A percentile compares a stretch with the other conserved stretches of the same genome.
Conservation (phyloP, 768 basidiomycete species). For the Lepiota brunneoincarnata region DNA sequence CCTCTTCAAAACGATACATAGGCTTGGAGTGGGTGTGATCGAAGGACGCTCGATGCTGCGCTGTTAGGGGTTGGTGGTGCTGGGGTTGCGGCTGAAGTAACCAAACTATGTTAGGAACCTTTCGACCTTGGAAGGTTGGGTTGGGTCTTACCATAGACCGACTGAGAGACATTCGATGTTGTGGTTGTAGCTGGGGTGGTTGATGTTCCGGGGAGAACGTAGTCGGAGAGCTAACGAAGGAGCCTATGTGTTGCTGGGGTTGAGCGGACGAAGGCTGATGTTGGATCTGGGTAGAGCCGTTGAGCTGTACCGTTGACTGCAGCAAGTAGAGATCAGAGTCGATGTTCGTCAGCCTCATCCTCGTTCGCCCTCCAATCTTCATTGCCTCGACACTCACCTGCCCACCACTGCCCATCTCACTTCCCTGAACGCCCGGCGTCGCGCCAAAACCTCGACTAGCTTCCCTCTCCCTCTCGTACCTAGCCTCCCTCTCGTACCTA, state of each 20-base stretch:
- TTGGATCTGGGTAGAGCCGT: background rate
- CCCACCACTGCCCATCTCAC: background rate
- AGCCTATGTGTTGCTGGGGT: background rate
- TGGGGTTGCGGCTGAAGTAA: background rate
- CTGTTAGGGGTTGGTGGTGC: no score
- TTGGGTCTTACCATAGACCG: background rate
- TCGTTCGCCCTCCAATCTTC: background rate
- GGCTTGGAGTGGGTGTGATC: slow-evolving; percentile 1
- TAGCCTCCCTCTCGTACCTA: background rate
- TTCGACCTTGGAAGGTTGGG: no score
- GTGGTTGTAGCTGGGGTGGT: background rate
- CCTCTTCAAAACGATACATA: slow-evolving; percentile 7
- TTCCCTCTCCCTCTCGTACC: background rate
- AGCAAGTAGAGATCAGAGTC: background rate
- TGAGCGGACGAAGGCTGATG: background rate
- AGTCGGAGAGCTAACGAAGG: background rate
- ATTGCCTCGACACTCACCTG: background rate
- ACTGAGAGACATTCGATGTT: background rate
- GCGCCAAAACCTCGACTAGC: background rate
- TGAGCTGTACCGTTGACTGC: background rate
- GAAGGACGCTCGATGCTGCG: background rate
- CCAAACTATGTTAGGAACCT: background rate
- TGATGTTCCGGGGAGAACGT: background rate
- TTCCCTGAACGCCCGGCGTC: background rate
- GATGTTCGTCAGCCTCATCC: background rate